Evolutionary conservation across 305 asterid species (phyloP), one percentile per base, ranked within the genome.

Genomic region (Fraxinus baroniana): DNA sequence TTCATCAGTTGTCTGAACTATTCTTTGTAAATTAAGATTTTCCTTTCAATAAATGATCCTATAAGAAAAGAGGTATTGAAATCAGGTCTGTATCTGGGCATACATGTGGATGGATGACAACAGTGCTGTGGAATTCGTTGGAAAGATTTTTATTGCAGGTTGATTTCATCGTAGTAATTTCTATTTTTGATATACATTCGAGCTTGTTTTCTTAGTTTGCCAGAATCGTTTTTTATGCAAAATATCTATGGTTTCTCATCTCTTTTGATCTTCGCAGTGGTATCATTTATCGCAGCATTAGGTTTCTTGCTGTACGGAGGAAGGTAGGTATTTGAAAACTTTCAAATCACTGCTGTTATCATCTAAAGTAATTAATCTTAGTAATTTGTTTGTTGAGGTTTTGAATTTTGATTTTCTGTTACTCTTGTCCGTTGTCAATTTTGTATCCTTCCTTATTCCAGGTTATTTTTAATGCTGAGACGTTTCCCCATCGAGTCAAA

Each of bases 221-320:
- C 44, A 2, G 62, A 8, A 71, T 62, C 80, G 36, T 49, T 15
- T 22, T 8, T 83, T 46, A 39, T 77, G 81, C 46, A 52, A 84
- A 44, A 36, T 82, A 52, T 72, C 80, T 84, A 84, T 84, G 74
- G 75, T 72, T 83, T 81, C 82, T 85, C 66, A 52, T 75, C 83
- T 84, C 30, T 83, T 87, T 86, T 84, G 57, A 66, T 83, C 81
- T 89, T 77, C 87, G 88, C 97, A 95, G 99, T 90, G 89, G 95
- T 95, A 66, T 93, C 99, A 70, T 81, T 93, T 84, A 84, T 89
- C 33, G 99, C 99, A 78, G 99, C 99, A 68, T 66, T 94, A 79
- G 98, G 99, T 36, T 95, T 95, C 89, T 89, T 95, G 90, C 88
- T 93, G 32, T 95, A 95, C 83, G 99, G 99, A 60, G 99, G 99